These are phyloP conservation scores for Diaporthe caulivora DNA, from an alignment of 2,329 filamentous ascomycete species.

Conservation along the genomic window DNA sequence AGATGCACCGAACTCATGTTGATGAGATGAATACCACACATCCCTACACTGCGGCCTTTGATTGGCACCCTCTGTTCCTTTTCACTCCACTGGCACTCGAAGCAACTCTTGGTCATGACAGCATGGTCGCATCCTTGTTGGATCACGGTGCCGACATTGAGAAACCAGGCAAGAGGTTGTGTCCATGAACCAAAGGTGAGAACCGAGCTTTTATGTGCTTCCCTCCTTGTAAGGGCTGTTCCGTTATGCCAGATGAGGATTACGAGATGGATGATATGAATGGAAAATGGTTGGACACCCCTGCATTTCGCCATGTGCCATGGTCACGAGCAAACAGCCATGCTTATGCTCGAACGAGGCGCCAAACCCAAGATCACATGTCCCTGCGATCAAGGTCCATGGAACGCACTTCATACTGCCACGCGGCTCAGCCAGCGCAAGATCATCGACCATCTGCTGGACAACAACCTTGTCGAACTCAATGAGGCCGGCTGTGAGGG, in stretches of 20 bases:
- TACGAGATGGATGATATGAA: neutral
- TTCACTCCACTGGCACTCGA: slow-evolving; percentile 7
- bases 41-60: neutral
- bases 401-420: neutral
- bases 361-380: neutral
- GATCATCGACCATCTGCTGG: neutral
- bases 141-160: slow-evolving; percentile 5
- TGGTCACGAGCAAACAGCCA: neutral
- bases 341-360: neutral
- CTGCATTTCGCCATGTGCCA: neutral
- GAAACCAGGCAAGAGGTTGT: neutral
- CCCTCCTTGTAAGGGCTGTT: neutral
- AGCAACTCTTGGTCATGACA: neutral
- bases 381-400: neutral
- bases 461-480: neutral
- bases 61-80: neutral
- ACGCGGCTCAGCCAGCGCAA: accelerated
- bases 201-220: accelerated
- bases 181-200: neutral
- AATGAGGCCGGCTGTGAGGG: neutral
- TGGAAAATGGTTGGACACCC: neutral
- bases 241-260: neutral
- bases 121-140: neutral
- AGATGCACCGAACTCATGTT: neutral
- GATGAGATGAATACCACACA: neutral